Conservation (phyloP, 129 eudicot genomes). For the Ambrosia trifida region DNA sequence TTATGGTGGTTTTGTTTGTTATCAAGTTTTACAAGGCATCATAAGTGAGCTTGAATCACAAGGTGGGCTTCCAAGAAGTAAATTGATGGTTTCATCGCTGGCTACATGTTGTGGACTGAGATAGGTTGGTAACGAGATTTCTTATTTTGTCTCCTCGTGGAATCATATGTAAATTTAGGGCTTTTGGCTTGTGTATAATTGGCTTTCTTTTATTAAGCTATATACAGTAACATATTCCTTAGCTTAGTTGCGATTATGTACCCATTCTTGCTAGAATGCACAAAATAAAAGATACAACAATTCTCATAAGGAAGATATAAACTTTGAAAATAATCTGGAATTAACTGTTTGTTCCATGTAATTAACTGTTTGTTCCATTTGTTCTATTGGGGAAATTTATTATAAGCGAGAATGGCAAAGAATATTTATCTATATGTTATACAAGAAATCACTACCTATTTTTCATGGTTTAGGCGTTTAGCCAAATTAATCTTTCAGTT, state of each 20-base stretch:
- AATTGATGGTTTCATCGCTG: constrained; percentile 91
- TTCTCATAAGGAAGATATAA: constrained; percentile 1
- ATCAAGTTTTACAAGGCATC: constrained; percentile 76
- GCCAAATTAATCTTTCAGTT: too few relatives aligned
- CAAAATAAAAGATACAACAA: not conserved
- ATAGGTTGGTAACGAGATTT: constrained; percentile 40
- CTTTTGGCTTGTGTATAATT: not conserved
- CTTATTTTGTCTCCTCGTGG: not conserved
- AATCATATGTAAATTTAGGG: not conserved
- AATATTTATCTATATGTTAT: not conserved
- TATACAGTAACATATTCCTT: constrained; percentile 13
- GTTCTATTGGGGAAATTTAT: constrained; percentile 4
- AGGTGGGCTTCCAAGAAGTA: constrained; percentile 94
- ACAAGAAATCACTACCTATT: not conserved
- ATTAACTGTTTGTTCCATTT: not conserved
- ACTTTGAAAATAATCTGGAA: not conserved
- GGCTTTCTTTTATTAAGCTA: not conserved
- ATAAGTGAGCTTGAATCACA: constrained; percentile 90
- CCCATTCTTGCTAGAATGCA: not conserved
- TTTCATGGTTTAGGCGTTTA: too few relatives aligned
- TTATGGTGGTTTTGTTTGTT: constrained; percentile 24
- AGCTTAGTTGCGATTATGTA: constrained; percentile 15
- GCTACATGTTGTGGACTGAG: constrained; percentile 98
- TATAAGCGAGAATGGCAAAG: not conserved
- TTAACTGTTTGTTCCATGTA: not conserved